A percentile compares a stretch with the other conserved stretches of the same genome.
Evolutionary conservation across 75 land plant species (phyloP).

Genomic region (Selaginella tamariscina): DNA sequence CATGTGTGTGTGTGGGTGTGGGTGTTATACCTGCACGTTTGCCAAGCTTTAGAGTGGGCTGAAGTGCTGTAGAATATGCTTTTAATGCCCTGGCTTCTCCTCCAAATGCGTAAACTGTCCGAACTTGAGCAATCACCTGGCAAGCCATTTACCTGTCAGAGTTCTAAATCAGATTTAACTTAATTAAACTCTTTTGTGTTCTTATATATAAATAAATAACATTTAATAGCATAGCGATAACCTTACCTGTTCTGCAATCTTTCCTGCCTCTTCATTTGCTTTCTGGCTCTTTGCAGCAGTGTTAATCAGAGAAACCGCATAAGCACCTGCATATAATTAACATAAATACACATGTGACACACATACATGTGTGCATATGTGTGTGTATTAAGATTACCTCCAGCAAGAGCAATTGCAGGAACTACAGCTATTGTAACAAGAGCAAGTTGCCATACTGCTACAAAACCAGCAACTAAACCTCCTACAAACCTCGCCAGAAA

Average conservation of each 20-base stretch:
- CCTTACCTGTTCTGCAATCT: slow-evolving; percentile 13
- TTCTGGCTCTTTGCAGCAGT: slow-evolving; percentile 8
- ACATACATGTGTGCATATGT: no score
- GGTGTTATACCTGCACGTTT: slow-evolving; percentile 72
- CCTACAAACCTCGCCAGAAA: slow-evolving; percentile 5
- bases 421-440: slow-evolving; percentile 43
- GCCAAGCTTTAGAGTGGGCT: slow-evolving; percentile 57
- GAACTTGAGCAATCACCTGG: slow-evolving; percentile 71
- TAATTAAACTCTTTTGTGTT: not conserved
- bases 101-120: slow-evolving; percentile 83
- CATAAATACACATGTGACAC: not conserved
- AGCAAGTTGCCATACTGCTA: slow-evolving; percentile 8
- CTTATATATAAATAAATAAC: no score
- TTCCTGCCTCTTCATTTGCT: slow-evolving; percentile 6
- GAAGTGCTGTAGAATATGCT: slow-evolving; percentile 47
- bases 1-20: no score
- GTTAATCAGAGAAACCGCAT: not conserved
- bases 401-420: slow-evolving; percentile 76
- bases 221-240: no score
- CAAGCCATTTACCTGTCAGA: not conserved
- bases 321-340: not conserved
- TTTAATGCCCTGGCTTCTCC: slow-evolving; percentile 76
- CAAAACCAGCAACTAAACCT: slow-evolving; percentile 10
- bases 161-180: not conserved
- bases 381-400: slow-evolving; percentile 40